Evolutionary conservation across 75 land plant genomes (phyloP).

Genomic region (Cryptomeria japonica): DNA sequence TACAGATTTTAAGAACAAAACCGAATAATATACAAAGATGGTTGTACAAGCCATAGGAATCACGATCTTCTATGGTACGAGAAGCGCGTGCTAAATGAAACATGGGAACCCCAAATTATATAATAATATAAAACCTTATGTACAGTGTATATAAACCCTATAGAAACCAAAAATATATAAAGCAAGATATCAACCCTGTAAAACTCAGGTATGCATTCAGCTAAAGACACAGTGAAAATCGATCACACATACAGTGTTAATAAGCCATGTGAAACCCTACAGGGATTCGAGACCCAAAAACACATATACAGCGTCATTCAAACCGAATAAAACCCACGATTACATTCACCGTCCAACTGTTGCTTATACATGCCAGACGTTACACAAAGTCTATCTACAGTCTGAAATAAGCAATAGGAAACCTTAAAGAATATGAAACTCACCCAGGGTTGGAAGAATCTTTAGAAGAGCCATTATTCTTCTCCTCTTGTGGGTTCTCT

Average conservation of each 20-base stretch:
- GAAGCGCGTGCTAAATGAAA: not conserved
- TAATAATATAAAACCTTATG: not conserved
- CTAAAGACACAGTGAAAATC: not conserved
- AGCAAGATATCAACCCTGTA: not conserved
- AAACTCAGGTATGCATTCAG: not conserved
- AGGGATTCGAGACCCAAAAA: not conserved
- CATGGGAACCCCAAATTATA: not conserved
- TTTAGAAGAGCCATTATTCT: not conserved
- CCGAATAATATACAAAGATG: not conserved
- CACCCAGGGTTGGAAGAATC: conserved; percentile 10
- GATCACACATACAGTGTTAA: not conserved
- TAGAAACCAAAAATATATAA: not conserved
- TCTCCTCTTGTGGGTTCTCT: not conserved
- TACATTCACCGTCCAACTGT: no score
- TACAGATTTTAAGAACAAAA: not conserved
- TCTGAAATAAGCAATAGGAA: not conserved
- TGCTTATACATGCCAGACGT: no score
- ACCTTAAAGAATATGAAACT: not conserved
- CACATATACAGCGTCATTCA: not conserved
- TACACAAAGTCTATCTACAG: not conserved
- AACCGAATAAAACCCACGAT: not conserved
- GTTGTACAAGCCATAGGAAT: not conserved
- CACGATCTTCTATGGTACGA: not conserved
- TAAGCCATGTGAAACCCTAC: not conserved
- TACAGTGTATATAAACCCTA: not conserved